These are phyloP conservation scores for Poa annua DNA, from an alignment of 176 grass and related monocot genomes.

Conservation along the genomic window DNA sequence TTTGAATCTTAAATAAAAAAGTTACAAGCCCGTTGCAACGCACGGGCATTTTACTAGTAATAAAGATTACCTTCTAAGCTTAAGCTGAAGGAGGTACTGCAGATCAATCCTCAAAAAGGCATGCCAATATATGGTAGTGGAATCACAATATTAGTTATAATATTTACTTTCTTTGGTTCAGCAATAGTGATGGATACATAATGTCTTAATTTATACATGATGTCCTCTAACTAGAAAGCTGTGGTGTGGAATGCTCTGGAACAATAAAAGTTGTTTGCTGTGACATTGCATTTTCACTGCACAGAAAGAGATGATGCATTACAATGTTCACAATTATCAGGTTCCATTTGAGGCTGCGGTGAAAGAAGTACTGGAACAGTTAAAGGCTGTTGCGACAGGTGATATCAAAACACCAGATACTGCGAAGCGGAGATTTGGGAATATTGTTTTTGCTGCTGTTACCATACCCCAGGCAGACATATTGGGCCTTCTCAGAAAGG, in stretches of 20 bases:
- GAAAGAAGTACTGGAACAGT: slow-evolving; percentile 80
- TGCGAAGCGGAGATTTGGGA: slow-evolving; percentile 76
- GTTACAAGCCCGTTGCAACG: too few species aligned
- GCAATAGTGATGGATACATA: background rate
- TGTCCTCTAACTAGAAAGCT: background rate
- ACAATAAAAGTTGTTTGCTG: background rate
- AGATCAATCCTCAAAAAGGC: background rate
- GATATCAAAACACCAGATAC: slow-evolving; percentile 72
- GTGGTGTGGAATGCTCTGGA: slow-evolving; percentile 23
- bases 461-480: slow-evolving; percentile 62
- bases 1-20: too few species aligned
- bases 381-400: slow-evolving; percentile 78
- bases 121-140: background rate
- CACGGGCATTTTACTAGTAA: too few species aligned
- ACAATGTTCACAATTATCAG: slow-evolving; percentile 47
- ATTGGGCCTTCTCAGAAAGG: slow-evolving; percentile 63
- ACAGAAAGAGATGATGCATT: slow-evolving; percentile 12
- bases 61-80: slow-evolving; percentile 9
- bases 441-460: slow-evolving; percentile 85
- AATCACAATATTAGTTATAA: background rate
- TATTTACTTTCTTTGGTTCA: slow-evolving; percentile 17
- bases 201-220: background rate
- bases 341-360: slow-evolving; percentile 92
- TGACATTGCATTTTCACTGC: background rate
- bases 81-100: background rate